Percentiles rank a stretch among this genome's conserved stretches.
phyloP scores from a whole-genome alignment of 139 green algal species.

The Coccomyxa sp. region DNA sequence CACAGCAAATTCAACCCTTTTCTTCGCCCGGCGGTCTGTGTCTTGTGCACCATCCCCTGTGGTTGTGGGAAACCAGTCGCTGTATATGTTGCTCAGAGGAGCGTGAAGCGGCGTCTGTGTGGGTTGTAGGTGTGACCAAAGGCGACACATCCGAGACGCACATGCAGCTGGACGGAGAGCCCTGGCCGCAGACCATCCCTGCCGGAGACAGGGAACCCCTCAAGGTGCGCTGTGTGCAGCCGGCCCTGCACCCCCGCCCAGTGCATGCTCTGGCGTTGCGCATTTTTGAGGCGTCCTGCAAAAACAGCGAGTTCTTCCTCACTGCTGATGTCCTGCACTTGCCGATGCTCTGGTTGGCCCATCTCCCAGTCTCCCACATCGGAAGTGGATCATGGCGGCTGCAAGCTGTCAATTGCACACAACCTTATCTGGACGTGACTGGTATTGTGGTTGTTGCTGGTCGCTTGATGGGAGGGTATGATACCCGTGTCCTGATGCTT shows the following conservation, averaged over 20 bases:
- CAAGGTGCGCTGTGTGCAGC: constrained; percentile 15
- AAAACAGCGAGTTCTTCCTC: background rate
- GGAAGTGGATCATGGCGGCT: background rate
- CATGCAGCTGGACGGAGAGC: constrained; percentile 86
- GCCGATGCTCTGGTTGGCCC: background rate
- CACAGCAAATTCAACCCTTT: no score
- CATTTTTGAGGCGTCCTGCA: background rate
- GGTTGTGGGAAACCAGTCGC: no score
- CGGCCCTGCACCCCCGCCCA: background rate
- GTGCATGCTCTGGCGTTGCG: background rate
- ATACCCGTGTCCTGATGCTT: no score
- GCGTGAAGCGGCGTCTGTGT: background rate
- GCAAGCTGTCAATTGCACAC: background rate
- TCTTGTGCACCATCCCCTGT: no score
- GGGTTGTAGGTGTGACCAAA: background rate
- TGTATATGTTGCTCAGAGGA: no score
- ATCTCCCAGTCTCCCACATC: background rate
- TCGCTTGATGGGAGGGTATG: no score
- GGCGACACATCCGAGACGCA: constrained; percentile 16
- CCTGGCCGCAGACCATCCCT: constrained; percentile 75
- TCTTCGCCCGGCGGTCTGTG: no score
- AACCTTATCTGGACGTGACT: background rate
- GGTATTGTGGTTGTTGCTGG: no score
- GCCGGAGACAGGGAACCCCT: constrained; percentile 15
- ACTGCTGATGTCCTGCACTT: background rate